Base-by-base conservation (phyloP, 257 asterid genomes). In the Mitragyna speciosa region DNA sequence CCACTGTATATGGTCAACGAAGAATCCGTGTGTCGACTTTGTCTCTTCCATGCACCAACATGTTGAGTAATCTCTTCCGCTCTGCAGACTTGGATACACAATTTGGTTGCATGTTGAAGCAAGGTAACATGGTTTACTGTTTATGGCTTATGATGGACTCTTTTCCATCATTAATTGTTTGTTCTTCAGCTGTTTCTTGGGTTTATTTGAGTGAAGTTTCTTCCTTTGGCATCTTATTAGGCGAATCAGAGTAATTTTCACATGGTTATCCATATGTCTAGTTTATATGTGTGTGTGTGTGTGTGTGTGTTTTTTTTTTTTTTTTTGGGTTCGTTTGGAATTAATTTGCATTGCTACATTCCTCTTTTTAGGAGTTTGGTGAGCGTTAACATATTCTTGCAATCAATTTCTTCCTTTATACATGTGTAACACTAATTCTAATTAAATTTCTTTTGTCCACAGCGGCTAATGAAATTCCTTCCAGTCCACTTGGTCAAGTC, bases 81-180 rank as follows among this genome's bases (percentile, higher is more conserved):
- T 87, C 97, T 51, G 99, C 99, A 43, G 99, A 96, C 85, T 84
- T 96, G 33, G 99, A 96, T 85, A 91, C 98, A 75, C 99, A 96
- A 65, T 96, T 91, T 84, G 90, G 96, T 71, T 96, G 98, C 84
- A 86, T 96, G 76, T 82, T 89, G 85, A 96, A 94, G 84, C 97
- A 92, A 89, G 98, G 99, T 94, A 88, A 48, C 47, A 3, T 81
- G 77, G 49, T 74, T 33, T 51, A 36, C 41, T 36, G 41, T 20
- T 54, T 82, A 16, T 22, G 70, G 73, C 48, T 73, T 52, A 47
- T 19, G 24, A 36, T 79, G 36, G 22, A 78, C 69, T n/a, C 28
- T 47, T 48, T 58, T 74, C 22, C 51, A 58, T n/a, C 19, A 26
- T 76, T 70, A 52, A 30, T 20, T 58, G 51, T 48, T 30, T 51